phyloP scores from a whole-genome alignment of 108 stramenopile species.

The Stephanodiscus triporus region DNA sequence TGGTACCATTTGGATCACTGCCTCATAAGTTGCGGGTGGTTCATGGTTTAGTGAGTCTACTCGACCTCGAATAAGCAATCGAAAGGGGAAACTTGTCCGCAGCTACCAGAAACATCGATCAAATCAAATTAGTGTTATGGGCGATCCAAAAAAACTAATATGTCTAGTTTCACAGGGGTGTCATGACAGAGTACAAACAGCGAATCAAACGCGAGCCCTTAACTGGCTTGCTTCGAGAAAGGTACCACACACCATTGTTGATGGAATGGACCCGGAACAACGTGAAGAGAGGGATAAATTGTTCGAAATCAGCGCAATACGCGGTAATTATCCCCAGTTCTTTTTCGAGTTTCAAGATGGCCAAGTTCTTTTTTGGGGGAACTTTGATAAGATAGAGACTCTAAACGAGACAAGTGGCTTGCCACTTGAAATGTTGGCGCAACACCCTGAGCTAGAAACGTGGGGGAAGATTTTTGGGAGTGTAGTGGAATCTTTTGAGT shows the following conservation, averaged over 20 bases:
- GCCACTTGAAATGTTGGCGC: slow-evolving; percentile 52
- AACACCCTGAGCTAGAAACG: slow-evolving; percentile 58
- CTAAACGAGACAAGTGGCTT: slow-evolving; percentile 66
- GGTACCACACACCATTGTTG: slow-evolving; percentile 53
- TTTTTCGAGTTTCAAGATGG: slow-evolving; percentile 58
- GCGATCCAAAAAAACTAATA: slow-evolving; percentile 41
- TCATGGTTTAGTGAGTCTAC: background rate
- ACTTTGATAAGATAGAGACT: slow-evolving; percentile 56
- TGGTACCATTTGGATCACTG: background rate
- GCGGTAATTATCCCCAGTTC: slow-evolving; percentile 82
- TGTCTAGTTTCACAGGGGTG: slow-evolving; percentile 41
- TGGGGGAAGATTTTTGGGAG: slow-evolving; percentile 66
- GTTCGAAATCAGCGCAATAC: slow-evolving; percentile 65
- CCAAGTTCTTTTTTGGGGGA: slow-evolving; percentile 52
- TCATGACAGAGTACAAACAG: slow-evolving; percentile 35
- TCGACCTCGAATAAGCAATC: slow-evolving; percentile 24
- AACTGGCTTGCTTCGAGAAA: slow-evolving; percentile 30
- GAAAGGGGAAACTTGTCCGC: slow-evolving; percentile 35
- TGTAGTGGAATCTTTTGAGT: slow-evolving; percentile 49
- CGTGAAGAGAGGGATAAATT: slow-evolving; percentile 61
- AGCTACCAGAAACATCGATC: slow-evolving; percentile 27
- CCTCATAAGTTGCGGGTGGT: too few species aligned
- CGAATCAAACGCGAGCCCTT: slow-evolving; percentile 41
- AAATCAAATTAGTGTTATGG: slow-evolving; percentile 24
- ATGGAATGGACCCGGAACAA: slow-evolving; percentile 61